Evolutionary conservation across 2,329 filamentous ascomycete genomes (phyloP).

Genomic region (Gnomoniopsis smithogilvyi): DNA sequence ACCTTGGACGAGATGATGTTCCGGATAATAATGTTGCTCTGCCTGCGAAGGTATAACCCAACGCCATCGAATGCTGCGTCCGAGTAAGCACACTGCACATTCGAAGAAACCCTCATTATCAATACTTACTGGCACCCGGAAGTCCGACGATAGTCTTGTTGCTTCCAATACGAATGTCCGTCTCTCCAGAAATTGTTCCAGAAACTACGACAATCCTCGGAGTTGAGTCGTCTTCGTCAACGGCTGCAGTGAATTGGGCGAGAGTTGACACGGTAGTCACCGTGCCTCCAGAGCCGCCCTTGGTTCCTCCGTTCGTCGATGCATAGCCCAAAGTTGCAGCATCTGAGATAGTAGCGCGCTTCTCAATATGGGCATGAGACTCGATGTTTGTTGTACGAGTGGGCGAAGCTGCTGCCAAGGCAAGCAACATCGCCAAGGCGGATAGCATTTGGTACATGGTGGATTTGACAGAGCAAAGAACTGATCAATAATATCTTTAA

Average conservation of each 20-base stretch:
- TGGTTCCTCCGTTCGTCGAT: constrained; percentile 45
- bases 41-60: constrained; percentile 39
- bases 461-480: too few species aligned
- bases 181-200: constrained; percentile 33
- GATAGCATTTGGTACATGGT: neutral
- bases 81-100: neutral
- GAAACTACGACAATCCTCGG: constrained; percentile 37
- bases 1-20: constrained; percentile 41
- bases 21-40: constrained; percentile 44
- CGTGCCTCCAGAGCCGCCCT: constrained; percentile 44
- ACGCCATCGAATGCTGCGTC: constrained; percentile 25
- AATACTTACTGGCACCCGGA: constrained; percentile 18
- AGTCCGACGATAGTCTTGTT: constrained; percentile 42
- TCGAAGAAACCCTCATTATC: neutral
- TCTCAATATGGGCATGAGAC: constrained; percentile 15
- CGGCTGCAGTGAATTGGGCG: constrained; percentile 41
- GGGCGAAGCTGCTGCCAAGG: constrained; percentile 13
- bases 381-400: constrained; percentile 16
- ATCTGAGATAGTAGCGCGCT: constrained; percentile 21
- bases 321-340: constrained; percentile 39
- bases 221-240: constrained; percentile 32
- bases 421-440: neutral
- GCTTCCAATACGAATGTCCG: constrained; percentile 36
- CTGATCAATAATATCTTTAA: too few species aligned
- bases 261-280: constrained; percentile 46